Evolutionary conservation across 2,329 filamentous ascomycete species (phyloP).

Genomic region (Colletotrichum aenigma): DNA sequence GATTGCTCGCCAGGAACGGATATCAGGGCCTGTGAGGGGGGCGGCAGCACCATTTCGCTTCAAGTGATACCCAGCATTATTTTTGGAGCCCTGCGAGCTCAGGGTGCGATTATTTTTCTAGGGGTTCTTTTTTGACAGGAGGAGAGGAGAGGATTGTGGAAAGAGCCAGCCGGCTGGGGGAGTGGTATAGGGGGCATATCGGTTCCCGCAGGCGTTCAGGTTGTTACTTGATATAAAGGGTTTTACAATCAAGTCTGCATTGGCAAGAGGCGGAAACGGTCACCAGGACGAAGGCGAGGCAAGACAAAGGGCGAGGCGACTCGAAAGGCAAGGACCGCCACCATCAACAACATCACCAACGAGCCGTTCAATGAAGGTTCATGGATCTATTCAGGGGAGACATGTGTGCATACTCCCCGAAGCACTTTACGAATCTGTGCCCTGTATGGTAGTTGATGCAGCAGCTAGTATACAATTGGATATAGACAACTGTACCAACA

Average conservation of each 20-base stretch:
- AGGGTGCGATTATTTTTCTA: slow-evolving; percentile 11
- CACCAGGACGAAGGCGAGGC: not conserved
- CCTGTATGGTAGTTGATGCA: not conserved
- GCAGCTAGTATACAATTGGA: slow-evolving; percentile 5
- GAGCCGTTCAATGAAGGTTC: not conserved
- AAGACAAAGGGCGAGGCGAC: not conserved
- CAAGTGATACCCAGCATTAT: slow-evolving; percentile 21
- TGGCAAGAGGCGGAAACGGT: not conserved
- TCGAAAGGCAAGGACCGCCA: not conserved
- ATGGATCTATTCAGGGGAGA: not conserved
- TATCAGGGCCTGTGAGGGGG: slow-evolving; percentile 13
- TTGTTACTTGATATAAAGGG: not conserved
- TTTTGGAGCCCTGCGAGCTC: slow-evolving; percentile 17
- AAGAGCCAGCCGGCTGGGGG: not conserved
- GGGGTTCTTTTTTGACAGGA: not conserved
- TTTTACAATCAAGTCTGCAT: not conserved
- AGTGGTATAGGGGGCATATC: not conserved
- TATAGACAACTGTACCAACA: not conserved
- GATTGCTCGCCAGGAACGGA: slow-evolving; percentile 21
- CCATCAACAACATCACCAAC: not conserved
- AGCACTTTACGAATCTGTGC: not conserved
- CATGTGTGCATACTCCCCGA: not conserved
- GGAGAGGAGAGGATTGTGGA: not conserved
- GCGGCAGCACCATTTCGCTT: slow-evolving; percentile 11
- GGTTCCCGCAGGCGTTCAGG: slow-evolving; percentile 5